A percentile compares a stretch with the other conserved stretches of the same genome.
Evolutionary conservation across 2,329 filamentous ascomycete genomes (phyloP).

Genomic region (Penicillium decumbens): DNA sequence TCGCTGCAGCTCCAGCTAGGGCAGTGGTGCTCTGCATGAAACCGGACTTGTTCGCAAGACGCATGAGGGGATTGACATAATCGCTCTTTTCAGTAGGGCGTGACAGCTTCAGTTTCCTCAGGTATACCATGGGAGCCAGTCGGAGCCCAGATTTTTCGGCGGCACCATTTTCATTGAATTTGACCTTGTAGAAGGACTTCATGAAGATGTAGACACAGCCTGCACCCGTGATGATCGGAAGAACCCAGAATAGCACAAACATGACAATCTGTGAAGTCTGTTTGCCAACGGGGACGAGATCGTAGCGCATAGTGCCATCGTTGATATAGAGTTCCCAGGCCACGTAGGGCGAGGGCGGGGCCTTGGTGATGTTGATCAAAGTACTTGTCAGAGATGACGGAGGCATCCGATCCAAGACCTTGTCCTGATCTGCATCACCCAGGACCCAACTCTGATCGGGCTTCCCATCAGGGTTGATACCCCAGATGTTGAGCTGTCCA

Average conservation of each 20-base stretch:
- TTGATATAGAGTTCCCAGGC: constrained; percentile 55
- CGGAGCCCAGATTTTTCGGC: constrained; percentile 42
- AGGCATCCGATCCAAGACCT: constrained; percentile 57
- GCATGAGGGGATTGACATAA: constrained; percentile 33
- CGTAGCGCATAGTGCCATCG: constrained; percentile 51
- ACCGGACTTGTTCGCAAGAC: constrained; percentile 33
- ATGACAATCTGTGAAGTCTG: constrained; percentile 51
- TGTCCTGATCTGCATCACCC: constrained; percentile 58
- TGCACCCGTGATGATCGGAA: constrained; percentile 51
- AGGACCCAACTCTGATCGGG: constrained; percentile 57
- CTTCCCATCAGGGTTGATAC: constrained; percentile 58
- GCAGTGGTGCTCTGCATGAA: constrained; percentile 37
- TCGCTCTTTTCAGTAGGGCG: constrained; percentile 16
- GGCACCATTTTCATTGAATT: constrained; percentile 57
- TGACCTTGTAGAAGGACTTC: constrained; percentile 60
- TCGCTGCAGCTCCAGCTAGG: constrained; percentile 27
- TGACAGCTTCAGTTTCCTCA: constrained; percentile 35
- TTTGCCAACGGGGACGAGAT: constrained; percentile 51
- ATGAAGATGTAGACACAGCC: constrained; percentile 55
- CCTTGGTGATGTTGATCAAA: constrained; percentile 56
- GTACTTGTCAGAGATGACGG: constrained; percentile 54
- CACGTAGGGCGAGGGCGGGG: constrained; percentile 52
- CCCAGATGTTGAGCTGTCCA: constrained; percentile 63
- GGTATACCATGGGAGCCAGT: constrained; percentile 36
- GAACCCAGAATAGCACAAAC: constrained; percentile 51